Percentiles rank a stretch among this genome's conserved stretches.
Evolutionary conservation across 2,329 filamentous ascomycete species (phyloP).

Genomic region (Hymenoscyphus repandus): DNA sequence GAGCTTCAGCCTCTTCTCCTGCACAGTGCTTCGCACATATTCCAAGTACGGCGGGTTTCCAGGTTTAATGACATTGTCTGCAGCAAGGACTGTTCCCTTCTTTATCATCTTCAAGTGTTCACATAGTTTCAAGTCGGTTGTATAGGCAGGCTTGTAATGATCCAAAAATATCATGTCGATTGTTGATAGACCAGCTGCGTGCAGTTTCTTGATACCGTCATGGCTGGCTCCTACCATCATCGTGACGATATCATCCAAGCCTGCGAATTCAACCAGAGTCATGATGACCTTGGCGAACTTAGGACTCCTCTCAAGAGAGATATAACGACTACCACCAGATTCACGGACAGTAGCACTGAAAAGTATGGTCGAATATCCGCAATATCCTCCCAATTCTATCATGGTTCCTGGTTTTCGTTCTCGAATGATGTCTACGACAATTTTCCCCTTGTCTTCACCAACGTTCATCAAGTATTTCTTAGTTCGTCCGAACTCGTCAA

Average conservation of each 20-base stretch:
- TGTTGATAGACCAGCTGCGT: conserved; percentile 35
- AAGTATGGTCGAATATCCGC: conserved; percentile 75
- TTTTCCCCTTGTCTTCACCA: conserved; percentile 66
- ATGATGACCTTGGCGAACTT: conserved; percentile 67
- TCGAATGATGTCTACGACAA: conserved; percentile 63
- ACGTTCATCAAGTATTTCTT: conserved; percentile 77
- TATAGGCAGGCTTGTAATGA: conserved; percentile 74
- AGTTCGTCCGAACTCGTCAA: conserved; percentile 63
- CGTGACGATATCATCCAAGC: conserved; percentile 63
- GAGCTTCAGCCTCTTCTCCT: conserved; percentile 49
- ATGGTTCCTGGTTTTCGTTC: conserved; percentile 62
- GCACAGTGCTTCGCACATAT: conserved; percentile 61
- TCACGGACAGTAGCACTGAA: conserved; percentile 63
- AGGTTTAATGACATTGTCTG: conserved; percentile 67
- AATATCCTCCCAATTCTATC: conserved; percentile 76
- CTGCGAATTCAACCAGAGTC: conserved; percentile 67
- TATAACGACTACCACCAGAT: conserved; percentile 61
- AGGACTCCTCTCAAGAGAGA: conserved; percentile 67
- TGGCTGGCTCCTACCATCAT: conserved; percentile 67
- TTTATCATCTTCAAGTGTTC: conserved; percentile 63
- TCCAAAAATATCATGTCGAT: conserved; percentile 57
- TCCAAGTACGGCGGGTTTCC: conserved; percentile 66
- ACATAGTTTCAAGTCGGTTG: conserved; percentile 68
- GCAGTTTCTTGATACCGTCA: conserved; percentile 56
- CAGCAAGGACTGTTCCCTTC: conserved; percentile 57